phyloP scores from a whole-genome alignment of 2,329 filamentous ascomycete species.

The Albifimbria verrucaria region DNA sequence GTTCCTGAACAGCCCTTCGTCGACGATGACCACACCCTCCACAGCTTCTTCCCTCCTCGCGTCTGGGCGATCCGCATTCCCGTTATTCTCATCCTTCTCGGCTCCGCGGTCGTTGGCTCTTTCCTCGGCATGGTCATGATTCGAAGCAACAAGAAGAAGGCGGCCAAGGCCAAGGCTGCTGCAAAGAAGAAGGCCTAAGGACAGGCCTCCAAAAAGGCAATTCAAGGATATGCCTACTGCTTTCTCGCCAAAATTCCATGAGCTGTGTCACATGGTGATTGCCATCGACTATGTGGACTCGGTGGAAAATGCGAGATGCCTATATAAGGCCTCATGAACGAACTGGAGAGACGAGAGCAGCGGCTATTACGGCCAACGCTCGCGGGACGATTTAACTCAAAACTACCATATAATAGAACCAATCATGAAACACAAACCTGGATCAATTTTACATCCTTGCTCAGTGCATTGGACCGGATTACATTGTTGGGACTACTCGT shows the following conservation, averaged over 20 bases:
- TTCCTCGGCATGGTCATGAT: conserved; percentile 99
- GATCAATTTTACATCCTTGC: no score
- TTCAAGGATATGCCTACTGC: neutral
- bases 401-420: conserved; percentile 10
- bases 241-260: no score
- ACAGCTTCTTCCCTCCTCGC: conserved; percentile 92
- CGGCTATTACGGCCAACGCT: no score
- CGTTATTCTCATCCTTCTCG: conserved; percentile 90
- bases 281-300: no score
- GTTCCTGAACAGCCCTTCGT: conserved; percentile 86
- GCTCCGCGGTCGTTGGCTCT: conserved; percentile 88
- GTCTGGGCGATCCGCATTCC: conserved; percentile 99
- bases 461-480: no score
- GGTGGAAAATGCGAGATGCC: no score
- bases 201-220: neutral
- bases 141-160: conserved; percentile 96
- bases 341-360: no score
- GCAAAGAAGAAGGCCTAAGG: conserved; percentile 79
- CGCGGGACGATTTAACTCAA: neutral
- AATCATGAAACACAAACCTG: conserved; percentile 10
- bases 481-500: no score
- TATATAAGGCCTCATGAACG: no score
- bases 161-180: conserved; percentile 83
- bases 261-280: no score
- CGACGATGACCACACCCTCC: conserved; percentile 87